Base-by-base conservation (phyloP, 2,329 filamentous ascomycete species). In the Laburnicola sp. region DNA sequence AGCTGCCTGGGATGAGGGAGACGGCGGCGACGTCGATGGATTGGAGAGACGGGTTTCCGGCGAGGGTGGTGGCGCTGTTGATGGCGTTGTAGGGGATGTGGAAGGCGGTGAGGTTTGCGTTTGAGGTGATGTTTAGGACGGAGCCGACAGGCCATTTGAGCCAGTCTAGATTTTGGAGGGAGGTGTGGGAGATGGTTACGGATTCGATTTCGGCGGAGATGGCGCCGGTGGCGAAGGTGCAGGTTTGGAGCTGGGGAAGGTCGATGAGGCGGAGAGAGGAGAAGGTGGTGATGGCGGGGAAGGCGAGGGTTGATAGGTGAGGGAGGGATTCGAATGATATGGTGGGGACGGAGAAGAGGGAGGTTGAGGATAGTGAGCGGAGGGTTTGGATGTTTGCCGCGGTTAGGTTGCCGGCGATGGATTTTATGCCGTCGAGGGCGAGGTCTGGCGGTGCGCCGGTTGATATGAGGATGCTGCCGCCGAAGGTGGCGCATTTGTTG, bases 111-210 rank as follows among this genome's bases (percentile, higher is more conserved):
- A 65, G 53, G 7, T 58, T 53, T 7, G 22, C 35, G 36, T 65
- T 65, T n/a, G 45, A 31, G 26, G 46, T 56, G 26, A 65, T 57
- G 16, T 54, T 63, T 1, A 65, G 26, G 7, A 39, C 30, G 2
- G 49, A 32, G 21, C 50, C 47, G 3, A 65, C 51, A 6, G 62
- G 60, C 62, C 62, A 64, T 11, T 31, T 55, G 8, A 65, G 28
- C 62, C 62, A 65, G 5, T 61, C 56, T 40, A 65, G 27, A 25
- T 34, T 58, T 38, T 59, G 55, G 2, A 65, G 25, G 1, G 46
- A 46, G 2, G 60, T 64, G 10, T 58, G 54, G 8, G 49, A 26
- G n/a, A 65, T 54, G 32, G 32, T 59, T 22, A 64, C 42, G 16
- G 58, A 58, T 3, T 54, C 32, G 10, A 64, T 50, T 25, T 64